A percentile compares a stretch with the other conserved stretches of the same genome.
phyloP scores from a whole-genome alignment of 2,329 filamentous ascomycete genomes.

The Cercospora sp. region DNA sequence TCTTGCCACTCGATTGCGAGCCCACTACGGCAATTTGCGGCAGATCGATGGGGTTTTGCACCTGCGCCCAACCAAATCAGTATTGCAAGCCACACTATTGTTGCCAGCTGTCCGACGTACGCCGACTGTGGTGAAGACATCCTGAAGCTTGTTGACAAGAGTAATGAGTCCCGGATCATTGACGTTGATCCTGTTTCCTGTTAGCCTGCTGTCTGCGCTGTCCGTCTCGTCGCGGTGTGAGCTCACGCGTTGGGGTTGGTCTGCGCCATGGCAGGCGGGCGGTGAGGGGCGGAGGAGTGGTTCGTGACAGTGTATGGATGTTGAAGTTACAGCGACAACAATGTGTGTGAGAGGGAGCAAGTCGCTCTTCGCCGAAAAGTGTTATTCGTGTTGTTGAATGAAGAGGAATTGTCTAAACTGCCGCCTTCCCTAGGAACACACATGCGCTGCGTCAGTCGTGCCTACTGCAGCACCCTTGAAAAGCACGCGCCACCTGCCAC shows the following conservation, averaged over 20 bases:
- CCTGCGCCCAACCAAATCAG: slow-evolving; percentile 52
- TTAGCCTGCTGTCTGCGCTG: slow-evolving; percentile 12
- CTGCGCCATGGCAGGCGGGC: slow-evolving; percentile 35
- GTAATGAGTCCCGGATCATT: slow-evolving; percentile 70
- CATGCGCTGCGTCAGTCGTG: slow-evolving; percentile 8
- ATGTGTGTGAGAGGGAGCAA: background rate
- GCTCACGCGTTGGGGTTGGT: slow-evolving; percentile 37
- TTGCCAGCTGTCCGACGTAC: slow-evolving; percentile 50
- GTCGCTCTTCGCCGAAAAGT: background rate
- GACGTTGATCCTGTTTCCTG: slow-evolving; percentile 62
- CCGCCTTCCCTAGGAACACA: slow-evolving; percentile 1
- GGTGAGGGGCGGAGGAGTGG: slow-evolving; percentile 6
- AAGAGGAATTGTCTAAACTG: slow-evolving; percentile 1
- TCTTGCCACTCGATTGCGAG: slow-evolving; percentile 98
- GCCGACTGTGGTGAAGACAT: slow-evolving; percentile 97
- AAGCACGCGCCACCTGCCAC: slow-evolving; percentile 2
- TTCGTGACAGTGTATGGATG: background rate
- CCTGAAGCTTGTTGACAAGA: slow-evolving; percentile 97
- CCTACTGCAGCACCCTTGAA: slow-evolving; percentile 7
- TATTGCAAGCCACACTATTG: slow-evolving; percentile 4
- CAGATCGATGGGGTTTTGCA: slow-evolving; percentile 98
- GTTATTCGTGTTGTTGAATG: background rate
- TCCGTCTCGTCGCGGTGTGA: background rate
- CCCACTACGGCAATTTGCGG: slow-evolving; percentile 98
- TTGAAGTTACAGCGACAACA: background rate